Base-by-base conservation (phyloP, 202 grass and related monocot species). In the Hordeum pubiflorum region DNA sequence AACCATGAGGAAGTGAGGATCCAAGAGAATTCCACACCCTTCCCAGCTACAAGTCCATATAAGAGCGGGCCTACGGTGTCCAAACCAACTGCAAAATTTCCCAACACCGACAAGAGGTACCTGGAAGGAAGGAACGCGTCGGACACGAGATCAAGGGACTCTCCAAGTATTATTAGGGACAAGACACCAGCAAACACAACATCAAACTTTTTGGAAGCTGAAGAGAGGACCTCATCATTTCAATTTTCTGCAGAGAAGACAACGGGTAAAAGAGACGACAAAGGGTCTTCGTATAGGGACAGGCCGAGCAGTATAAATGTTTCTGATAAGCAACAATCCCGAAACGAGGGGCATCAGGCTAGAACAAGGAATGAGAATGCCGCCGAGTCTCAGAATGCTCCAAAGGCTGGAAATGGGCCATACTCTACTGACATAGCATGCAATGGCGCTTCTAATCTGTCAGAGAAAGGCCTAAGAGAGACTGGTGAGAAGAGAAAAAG, bases 401-500 rank as follows among this genome's bases (percentile, higher is more conserved):
- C 33, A 68, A 68, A 81, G 21, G 41, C 58, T 43, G 79, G 23
- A 89, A 82, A 39, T 7, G 10, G 3, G 6, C 36, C 21, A 20
- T 89, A 37, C 10, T 64, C 72, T 78, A 82, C 27, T 84, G 71
- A 46, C 32, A 13, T 72, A 13, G 77, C 52, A 74, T 81, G 80
- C 43, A 82, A 74, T 85, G 63, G 22, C 75, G 58, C 43, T 82
- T 71, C 56, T 77, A 79, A 79, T 79, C 2, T 82, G 21, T 57
- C 63, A 33, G 70, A 64, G 13, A 80, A 61, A 73, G 76, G 69
- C 24, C 36, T 65, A 22, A 73, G 67, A 81, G 85, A 75, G 20
- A 62, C 27, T 29, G 71, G 72, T 61, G 39, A 33, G 17, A 85
- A 91, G 79, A 88, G 84, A 61, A 90, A 94, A 81, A 64, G 76